A percentile compares a stretch with the other conserved stretches of the same genome.
phyloP scores from a whole-genome alignment of 2,329 filamentous ascomycete genomes.

The Exutisphaerella laricina region DNA sequence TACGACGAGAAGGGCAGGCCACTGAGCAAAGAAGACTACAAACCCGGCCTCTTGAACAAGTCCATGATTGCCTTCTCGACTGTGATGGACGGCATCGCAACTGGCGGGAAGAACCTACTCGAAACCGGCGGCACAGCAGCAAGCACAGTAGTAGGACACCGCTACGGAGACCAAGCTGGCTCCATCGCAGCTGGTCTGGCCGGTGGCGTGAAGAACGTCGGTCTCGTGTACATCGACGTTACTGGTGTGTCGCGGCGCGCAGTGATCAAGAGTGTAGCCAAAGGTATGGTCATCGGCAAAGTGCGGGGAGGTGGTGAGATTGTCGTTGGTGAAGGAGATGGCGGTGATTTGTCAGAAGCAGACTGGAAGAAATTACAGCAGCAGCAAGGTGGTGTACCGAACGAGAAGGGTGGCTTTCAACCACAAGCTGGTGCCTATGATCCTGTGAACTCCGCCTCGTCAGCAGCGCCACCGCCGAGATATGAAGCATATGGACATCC shows the following conservation, averaged over 20 bases:
- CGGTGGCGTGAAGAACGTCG: constrained; percentile 90
- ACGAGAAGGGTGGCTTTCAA: constrained; percentile 17
- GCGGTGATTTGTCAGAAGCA: constrained; percentile 38
- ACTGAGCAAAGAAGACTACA: constrained; percentile 54
- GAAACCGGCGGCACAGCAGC: constrained; percentile 70
- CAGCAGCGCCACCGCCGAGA: constrained; percentile 25
- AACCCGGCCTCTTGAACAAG: constrained; percentile 91
- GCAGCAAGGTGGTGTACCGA: constrained; percentile 21
- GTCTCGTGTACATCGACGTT: constrained; percentile 94
- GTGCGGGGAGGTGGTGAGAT: constrained; percentile 69
- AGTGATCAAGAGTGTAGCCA: constrained; percentile 89
- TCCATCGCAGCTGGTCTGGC: constrained; percentile 69
- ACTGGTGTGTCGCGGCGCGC: constrained; percentile 85
- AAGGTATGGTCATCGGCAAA: constrained; percentile 87
- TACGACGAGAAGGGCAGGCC: constrained; percentile 65
- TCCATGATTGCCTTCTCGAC: constrained; percentile 95
- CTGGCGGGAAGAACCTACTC: constrained; percentile 74
- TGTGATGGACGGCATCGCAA: constrained; percentile 86
- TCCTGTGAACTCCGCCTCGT: constrained; percentile 24
- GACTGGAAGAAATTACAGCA: constrained; percentile 34
- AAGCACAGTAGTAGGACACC: constrained; percentile 79
- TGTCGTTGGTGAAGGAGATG: constrained; percentile 64
- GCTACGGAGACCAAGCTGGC: constrained; percentile 81
- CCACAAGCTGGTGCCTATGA: constrained; percentile 24
- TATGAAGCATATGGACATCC: background rate